Percentiles rank a stretch among this genome's conserved stretches.
These are phyloP conservation scores for Podaxis carcinomalis DNA, from an alignment of 768 basidiomycete genomes.

Conservation along the genomic window DNA sequence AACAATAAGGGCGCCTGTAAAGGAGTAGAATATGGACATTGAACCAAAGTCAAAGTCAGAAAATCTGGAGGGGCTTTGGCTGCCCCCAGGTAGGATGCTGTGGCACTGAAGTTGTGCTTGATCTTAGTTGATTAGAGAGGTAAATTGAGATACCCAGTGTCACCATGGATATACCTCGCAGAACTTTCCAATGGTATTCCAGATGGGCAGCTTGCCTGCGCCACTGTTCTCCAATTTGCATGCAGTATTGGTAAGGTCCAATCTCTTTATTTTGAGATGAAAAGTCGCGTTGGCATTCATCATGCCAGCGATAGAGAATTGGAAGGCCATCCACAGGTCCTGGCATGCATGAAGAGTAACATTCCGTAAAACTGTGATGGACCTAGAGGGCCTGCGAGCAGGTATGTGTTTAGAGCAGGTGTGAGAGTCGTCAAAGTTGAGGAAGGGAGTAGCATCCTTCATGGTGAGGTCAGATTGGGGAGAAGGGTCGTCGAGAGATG, in stretches of 20 bases:
- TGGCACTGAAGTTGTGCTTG: neutral
- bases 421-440: slow-evolving; percentile 34
- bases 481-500: slow-evolving; percentile 30
- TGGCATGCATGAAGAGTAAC: neutral
- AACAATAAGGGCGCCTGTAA: neutral
- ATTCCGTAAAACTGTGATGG: no score
- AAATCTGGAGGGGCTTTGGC: neutral
- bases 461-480: slow-evolving; percentile 22
- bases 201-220: neutral
- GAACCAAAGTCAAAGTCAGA: neutral
- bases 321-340: neutral
- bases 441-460: slow-evolving; percentile 25
- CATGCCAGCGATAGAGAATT: neutral
- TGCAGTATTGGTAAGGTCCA: neutral
- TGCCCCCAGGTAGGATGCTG: neutral
- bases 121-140: neutral
- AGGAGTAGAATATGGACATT: neutral
- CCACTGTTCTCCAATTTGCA: neutral
- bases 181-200: neutral
- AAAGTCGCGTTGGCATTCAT: neutral
- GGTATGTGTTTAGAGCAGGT: slow-evolving; percentile 23
- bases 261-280: neutral
- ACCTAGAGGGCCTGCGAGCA: no score
- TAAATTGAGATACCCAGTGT: neutral
- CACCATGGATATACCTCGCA: neutral